These are phyloP conservation scores for Lichtheimia ramosa DNA, from an alignment of 371 early-diverging fungal species.

Conservation along the genomic window DNA sequence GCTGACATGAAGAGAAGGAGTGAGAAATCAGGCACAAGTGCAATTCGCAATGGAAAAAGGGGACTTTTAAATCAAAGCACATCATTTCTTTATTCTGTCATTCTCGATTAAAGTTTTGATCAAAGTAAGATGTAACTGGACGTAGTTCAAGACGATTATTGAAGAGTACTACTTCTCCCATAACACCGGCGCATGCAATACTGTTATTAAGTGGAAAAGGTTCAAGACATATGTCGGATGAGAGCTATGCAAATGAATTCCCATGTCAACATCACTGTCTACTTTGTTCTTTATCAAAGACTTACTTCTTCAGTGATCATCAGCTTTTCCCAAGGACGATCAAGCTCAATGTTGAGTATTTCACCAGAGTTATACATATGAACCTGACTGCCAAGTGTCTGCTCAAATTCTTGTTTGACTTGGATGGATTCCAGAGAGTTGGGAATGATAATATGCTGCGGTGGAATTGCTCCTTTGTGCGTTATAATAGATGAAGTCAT, in stretches of 20 bases:
- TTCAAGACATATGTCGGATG: background rate
- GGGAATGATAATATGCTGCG: constrained; percentile 25
- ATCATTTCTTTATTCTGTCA: background rate
- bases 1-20: background rate
- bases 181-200: background rate
- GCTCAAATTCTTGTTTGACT: constrained; percentile 13
- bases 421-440: constrained; percentile 23
- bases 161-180: background rate
- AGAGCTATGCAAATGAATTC: background rate
- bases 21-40: too few species aligned
- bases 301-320: constrained; percentile 37
- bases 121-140: background rate
- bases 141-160: constrained; percentile 2
- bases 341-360: constrained; percentile 24
- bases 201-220: background rate
- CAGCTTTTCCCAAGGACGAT: constrained; percentile 32
- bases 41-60: too few species aligned
- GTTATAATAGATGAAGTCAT: constrained; percentile 15
- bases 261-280: too few species aligned
- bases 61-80: too few species aligned
- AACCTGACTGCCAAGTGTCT: constrained; percentile 8
- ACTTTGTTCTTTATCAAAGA: background rate
- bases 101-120: background rate
- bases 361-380: constrained; percentile 29
- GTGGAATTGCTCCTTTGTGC: constrained; percentile 14